Evolutionary conservation across 129 eudicot species (phyloP), one percentile per base, ranked within the genome.

Genomic region (Silybum marianum): DNA sequence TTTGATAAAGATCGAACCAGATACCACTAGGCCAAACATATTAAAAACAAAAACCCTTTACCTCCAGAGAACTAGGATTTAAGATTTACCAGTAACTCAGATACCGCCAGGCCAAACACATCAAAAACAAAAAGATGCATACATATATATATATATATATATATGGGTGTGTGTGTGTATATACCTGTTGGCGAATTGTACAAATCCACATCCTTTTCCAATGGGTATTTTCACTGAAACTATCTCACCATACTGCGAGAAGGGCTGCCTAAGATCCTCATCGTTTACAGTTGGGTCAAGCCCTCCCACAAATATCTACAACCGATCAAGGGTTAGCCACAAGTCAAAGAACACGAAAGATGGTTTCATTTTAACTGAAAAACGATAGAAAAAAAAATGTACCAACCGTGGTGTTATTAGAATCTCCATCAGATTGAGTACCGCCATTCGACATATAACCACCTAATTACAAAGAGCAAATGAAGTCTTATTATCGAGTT

Each of bases 291-390:
- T 89, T 11, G 93, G 90, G 84, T 93, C 97, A 78, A 93, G 97
- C 68, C 96, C 98, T 78, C 98, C 98, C 81, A 93, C 98, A 85
- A 93, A 93, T 65, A 93, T 93, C 97, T 93, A 83, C 38, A 86
- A 73, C 68, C 73, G 73, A 40, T 63, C 48, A 82, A 3, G 36
- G 4, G 65, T 90, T 81, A 90, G 83, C 30, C 14, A 69, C 28
- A 24, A 54, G 76, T 18, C 2, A n/a, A 66, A 22, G 6, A 60
- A 74, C 6, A 73, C 42, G 7, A 51, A 24, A 19, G 26, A 38
- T 8, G 3, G 24, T 70, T 60, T 11, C 69, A 2, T 32, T 74
- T 62, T 26, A 6, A 24, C 58, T 38, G 13, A 25, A 1, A 7
- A 40, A 18, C 39, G 11, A 14, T 3, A 25, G 12, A 36, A 7